These are phyloP conservation scores for Apiospora sp. DNA, from an alignment of 2,329 filamentous ascomycete species.

Conservation along the genomic window DNA sequence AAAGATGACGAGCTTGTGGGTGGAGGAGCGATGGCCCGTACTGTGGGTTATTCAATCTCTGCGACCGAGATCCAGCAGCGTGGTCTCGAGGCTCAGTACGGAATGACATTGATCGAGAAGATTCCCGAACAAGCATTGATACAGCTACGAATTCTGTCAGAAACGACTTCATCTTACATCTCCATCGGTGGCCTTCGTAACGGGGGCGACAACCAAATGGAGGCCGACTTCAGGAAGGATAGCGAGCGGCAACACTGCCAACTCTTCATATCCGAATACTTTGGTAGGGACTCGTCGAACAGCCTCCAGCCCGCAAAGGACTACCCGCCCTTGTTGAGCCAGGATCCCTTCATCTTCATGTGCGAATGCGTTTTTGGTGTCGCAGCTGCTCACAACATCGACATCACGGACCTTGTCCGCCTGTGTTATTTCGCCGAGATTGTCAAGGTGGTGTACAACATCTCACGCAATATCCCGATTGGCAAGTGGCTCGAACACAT, in stretches of 20 bases:
- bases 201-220: conserved; percentile 66
- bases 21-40: conserved; percentile 68
- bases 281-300: conserved; percentile 51
- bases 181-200: conserved; percentile 75
- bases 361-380: conserved; percentile 79
- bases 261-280: conserved; percentile 72
- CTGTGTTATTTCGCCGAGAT: conserved; percentile 93
- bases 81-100: conserved; percentile 77
- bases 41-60: conserved; percentile 85
- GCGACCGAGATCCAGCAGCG: conserved; percentile 92
- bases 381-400: conserved; percentile 70
- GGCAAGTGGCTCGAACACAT: conserved; percentile 58
- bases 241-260: conserved; percentile 78
- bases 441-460: conserved; percentile 76
- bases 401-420: conserved; percentile 80
- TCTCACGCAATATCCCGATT: conserved; percentile 62
- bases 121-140: conserved; percentile 85
- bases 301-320: conserved; percentile 52
- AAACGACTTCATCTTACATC: conserved; percentile 87
- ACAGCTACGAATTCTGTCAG: conserved; percentile 86
- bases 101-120: conserved; percentile 80
- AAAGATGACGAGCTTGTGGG: conserved; percentile 55
- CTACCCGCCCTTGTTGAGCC: conserved; percentile 66
- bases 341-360: conserved; percentile 82
- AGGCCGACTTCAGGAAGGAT: conserved; percentile 71